Evolutionary conservation across 2,329 filamentous ascomycete species (phyloP).

Genomic region (Chaetomium olivaceum): DNA sequence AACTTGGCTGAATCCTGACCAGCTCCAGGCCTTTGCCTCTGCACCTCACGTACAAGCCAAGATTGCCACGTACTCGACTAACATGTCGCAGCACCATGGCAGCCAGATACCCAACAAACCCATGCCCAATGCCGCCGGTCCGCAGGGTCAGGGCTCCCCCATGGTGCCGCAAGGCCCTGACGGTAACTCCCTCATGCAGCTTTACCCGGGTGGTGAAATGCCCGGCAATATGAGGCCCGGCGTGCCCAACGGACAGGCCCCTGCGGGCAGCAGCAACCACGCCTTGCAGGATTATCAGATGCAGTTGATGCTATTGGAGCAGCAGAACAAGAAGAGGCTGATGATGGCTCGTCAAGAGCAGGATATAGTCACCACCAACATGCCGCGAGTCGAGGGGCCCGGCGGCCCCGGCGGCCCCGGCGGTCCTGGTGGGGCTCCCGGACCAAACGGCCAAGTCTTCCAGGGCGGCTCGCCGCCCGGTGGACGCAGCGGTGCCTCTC

Average conservation of each 20-base stretch:
- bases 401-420: conserved; percentile 54
- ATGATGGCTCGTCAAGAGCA: conserved; percentile 83
- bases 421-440: conserved; percentile 53
- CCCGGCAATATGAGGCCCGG: conserved; percentile 60
- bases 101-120: conserved; percentile 78
- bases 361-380: conserved; percentile 53
- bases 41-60: conserved; percentile 69
- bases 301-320: conserved; percentile 83
- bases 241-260: conserved; percentile 49
- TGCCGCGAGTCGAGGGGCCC: conserved; percentile 53
- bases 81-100: conserved; percentile 79
- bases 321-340: conserved; percentile 83
- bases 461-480: conserved; percentile 70
- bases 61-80: conserved; percentile 84
- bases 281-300: conserved; percentile 86
- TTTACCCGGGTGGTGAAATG: conserved; percentile 62
- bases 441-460: conserved; percentile 64
- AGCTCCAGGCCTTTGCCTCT: conserved; percentile 68
- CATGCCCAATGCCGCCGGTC: conserved; percentile 71
- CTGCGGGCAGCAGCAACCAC: conserved; percentile 69
- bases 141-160: conserved; percentile 76
- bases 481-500: conserved; percentile 68
- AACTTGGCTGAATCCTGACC: conserved; percentile 69
- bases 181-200: conserved; percentile 55
- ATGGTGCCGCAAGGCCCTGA: conserved; percentile 78